Evolutionary conservation across 495 filamentous ascomycete species (phyloP), one percentile per base, ranked within the genome.

Genomic region (Bathelium albidoporum): DNA sequence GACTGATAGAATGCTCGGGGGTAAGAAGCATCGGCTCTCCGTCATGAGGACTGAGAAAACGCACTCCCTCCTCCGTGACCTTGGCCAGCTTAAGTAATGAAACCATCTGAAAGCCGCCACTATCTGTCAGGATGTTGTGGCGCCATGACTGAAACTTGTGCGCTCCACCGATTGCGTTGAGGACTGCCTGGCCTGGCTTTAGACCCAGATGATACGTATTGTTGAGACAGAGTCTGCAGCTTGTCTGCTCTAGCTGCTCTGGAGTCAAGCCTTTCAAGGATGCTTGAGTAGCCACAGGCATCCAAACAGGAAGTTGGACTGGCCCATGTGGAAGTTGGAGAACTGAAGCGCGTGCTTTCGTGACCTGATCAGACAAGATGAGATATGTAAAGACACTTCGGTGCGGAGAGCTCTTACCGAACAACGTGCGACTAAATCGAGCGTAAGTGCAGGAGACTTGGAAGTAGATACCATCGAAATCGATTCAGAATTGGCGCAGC

Each of bases 211-310:
- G 94, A 73, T 99, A 97, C 26, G 94, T 97, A 72, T 97, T 97
- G 73, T 97, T 97, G 63, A 97, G 78, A 72, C 92, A 97, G 16
- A 99, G 80, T 67, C 89, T 84, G 69, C 95, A 97, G 52, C 90
- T 87, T 0, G 91, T 93, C 36, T 86, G 81, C 66, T 92, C 90
- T 24, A 99, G 78, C 69, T 99, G 94, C 66, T 93, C 87, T 1
- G 92, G 90, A 31, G 94, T 97, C 61, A 99, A 76, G 31, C 94
- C 94, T 73, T 99, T 99, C 32, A 99, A 78, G 0, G 93, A 92
- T 0, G 89, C 94, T 75, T 99, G 94, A n/a, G 94, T 97, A 20
- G 95, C 94, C 32, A 97, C 94, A 20, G 94, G 94, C 91, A 97
- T 97, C 75, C 97, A 99, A 26, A 97, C 85, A 1, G 94, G 94